A percentile compares a stretch with the other conserved stretches of the same genome.
Evolutionary conservation across 225 moss, liverwort and hornwort genomes (phyloP).

Genomic region (Antitrichia curtipendula): DNA sequence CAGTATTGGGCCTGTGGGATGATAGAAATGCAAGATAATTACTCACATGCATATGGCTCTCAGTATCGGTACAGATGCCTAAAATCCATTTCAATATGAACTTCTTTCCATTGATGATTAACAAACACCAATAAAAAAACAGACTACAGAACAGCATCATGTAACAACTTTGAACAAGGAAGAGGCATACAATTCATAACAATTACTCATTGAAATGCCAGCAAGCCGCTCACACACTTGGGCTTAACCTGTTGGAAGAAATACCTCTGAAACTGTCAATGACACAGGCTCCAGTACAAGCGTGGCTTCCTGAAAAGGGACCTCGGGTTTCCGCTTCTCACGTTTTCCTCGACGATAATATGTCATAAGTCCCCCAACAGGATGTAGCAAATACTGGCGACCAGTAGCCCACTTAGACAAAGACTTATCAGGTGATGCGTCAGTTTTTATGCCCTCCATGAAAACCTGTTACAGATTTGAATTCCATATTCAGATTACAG

Average conservation of each 20-base stretch:
- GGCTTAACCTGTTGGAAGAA: not conserved
- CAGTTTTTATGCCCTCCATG: constrained; percentile 70
- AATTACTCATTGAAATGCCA: not conserved
- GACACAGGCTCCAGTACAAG: constrained; percentile 80
- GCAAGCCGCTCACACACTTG: not conserved
- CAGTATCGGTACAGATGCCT: not conserved
- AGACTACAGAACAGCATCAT: not conserved
- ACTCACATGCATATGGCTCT: not conserved
- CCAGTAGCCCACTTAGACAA: constrained; percentile 57
- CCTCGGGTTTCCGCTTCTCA: constrained; percentile 75
- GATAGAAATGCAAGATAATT: not conserved
- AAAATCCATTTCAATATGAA: not conserved
- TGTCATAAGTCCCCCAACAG: constrained; percentile 83
- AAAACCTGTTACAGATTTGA: constrained; percentile 48
- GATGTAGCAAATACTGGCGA: constrained; percentile 83
- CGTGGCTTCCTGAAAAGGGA: constrained; percentile 76
- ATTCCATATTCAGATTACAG: not conserved
- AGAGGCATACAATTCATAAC: not conserved
- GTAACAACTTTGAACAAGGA: not conserved
- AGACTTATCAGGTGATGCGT: constrained; percentile 27
- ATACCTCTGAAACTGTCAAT: constrained; percentile 82
- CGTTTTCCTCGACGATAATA: constrained; percentile 93
- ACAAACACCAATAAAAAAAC: not conserved
- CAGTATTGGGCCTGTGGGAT: constrained; percentile 77
- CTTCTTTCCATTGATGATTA: not conserved